Conservation (phyloP, 345 rosid genomes). For the Arabis alpina region DNA sequence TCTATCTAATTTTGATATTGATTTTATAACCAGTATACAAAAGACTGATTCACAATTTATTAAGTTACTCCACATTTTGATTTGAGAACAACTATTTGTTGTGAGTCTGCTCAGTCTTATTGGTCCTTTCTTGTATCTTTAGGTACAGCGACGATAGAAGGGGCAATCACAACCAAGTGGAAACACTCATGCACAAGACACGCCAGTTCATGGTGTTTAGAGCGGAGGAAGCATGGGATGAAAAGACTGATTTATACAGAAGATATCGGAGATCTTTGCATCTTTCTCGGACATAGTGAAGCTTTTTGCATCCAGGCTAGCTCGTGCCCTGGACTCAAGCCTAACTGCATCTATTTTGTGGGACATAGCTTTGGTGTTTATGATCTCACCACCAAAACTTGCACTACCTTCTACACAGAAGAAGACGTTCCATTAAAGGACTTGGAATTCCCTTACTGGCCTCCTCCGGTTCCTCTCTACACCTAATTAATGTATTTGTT, state of each 20-base stretch:
- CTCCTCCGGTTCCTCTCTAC: not conserved
- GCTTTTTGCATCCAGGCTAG: constrained; percentile 22
- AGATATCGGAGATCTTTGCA: constrained; percentile 29
- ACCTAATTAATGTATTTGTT: too few relatives aligned
- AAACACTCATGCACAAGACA: not conserved
- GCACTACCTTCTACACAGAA: not conserved
- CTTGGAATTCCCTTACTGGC: constrained; percentile 15
- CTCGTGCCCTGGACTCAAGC: constrained; percentile 30
- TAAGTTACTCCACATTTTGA: too few relatives aligned
- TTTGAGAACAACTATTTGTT: too few relatives aligned
- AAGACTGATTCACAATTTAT: too few relatives aligned
- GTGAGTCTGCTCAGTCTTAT: too few relatives aligned
- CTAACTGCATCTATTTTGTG: constrained; percentile 25
- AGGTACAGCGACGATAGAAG: not conserved
- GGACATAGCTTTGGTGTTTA: constrained; percentile 14
- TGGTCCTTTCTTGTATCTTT: not conserved
- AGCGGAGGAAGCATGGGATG: not conserved
- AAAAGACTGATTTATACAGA: constrained; percentile 7
- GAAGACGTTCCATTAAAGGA: not conserved
- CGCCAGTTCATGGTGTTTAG: constrained; percentile 17
- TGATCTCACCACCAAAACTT: constrained; percentile 11
- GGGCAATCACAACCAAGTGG: too few relatives aligned
- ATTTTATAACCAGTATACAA: too few relatives aligned
- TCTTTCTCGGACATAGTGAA: constrained; percentile 25
- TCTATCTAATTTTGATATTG: too few relatives aligned